Evolutionary conservation across 2,329 filamentous ascomycete species (phyloP).

Genomic region (Aspergillus viridinutans): DNA sequence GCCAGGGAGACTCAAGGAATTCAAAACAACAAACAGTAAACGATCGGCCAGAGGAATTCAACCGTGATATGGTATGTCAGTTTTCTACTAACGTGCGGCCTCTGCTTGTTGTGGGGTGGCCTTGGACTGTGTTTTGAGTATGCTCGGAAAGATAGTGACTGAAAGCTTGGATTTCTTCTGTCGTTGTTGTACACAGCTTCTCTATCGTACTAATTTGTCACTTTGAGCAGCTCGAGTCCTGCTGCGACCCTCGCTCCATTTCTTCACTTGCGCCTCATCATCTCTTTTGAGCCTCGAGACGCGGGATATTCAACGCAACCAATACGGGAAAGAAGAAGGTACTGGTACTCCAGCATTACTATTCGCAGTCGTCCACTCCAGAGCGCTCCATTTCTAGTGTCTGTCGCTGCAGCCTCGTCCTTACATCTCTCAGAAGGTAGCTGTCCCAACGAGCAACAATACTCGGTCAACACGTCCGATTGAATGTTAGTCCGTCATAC

Average conservation of each 20-base stretch:
- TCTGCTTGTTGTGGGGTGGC: conserved; percentile 1
- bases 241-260: neutral
- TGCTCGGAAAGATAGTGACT: conserved; percentile 9
- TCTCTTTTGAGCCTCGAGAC: neutral
- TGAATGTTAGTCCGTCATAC: neutral
- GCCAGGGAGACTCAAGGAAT: conserved; percentile 16
- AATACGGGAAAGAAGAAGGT: neutral
- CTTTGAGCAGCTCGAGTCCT: neutral
- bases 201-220: conserved; percentile 15
- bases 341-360: neutral
- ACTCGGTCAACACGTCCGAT: neutral
- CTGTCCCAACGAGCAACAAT: neutral
- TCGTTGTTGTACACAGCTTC: neutral
- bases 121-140: conserved; percentile 8
- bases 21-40: conserved; percentile 17
- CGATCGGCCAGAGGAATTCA: conserved; percentile 14
- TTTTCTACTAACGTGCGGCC: neutral
- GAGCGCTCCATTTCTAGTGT: neutral
- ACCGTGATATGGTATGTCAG: conserved; percentile 12
- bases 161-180: neutral
- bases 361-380: neutral
- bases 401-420: neutral
- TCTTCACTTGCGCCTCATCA: neutral
- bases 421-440: neutral
- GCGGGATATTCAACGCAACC: neutral